Conservation (phyloP, 1,284 basidiomycete genomes). For the Chalciporus piperatoides region DNA sequence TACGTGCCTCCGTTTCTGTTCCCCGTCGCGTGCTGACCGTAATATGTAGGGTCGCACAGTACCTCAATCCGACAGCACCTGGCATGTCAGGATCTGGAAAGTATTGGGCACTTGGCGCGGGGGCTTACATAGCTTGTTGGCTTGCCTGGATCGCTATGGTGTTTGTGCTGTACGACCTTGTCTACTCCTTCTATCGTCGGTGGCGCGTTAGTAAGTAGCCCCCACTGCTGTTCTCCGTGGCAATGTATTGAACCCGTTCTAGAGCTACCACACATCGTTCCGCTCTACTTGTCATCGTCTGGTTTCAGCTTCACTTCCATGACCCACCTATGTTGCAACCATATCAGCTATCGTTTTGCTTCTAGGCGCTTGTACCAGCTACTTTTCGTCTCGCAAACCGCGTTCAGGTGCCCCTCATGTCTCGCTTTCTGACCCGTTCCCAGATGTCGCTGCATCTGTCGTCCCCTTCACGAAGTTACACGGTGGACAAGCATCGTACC, state of each 20-base stretch:
- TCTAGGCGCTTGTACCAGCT: background rate
- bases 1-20: conserved; percentile 40
- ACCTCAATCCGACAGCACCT: conserved; percentile 63
- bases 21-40: conserved; percentile 12
- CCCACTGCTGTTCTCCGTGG: conserved; percentile 2
- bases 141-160: conserved; percentile 69
- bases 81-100: conserved; percentile 64
- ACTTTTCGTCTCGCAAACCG: background rate
- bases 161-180: conserved; percentile 74
- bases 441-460: background rate
- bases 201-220: conserved; percentile 79
- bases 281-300: conserved; percentile 77
- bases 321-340: conserved; percentile 28
- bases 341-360: background rate
- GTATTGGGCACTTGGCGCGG: conserved; percentile 74
- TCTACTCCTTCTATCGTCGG: conserved; percentile 74
- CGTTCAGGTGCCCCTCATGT: background rate
- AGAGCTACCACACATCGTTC: conserved; percentile 79
- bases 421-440: too few species aligned
- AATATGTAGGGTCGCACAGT: conserved; percentile 55
- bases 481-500: background rate
- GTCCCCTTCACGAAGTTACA: background rate
- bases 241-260: conserved; percentile 8
- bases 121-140: conserved; percentile 79
- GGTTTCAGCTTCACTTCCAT: conserved; percentile 71